A percentile compares a stretch with the other conserved stretches of the same genome.
Conservation (phyloP, 1,284 basidiomycete species). For the Austroboletus novae-zelandiae region DNA sequence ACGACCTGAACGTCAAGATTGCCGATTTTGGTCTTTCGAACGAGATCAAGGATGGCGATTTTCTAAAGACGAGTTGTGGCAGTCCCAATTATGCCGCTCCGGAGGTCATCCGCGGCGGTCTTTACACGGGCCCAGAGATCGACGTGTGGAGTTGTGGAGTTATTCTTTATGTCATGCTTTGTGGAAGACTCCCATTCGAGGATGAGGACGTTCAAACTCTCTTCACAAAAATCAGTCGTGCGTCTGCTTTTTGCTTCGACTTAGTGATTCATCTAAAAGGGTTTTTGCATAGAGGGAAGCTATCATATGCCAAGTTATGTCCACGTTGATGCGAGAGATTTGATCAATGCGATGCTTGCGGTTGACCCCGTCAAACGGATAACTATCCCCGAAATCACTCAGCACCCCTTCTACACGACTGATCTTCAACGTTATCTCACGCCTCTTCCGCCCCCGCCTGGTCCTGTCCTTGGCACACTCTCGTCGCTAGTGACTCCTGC, state of each 20-base stretch:
- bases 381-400: slow-evolving; percentile 85
- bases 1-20: slow-evolving; percentile 88
- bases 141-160: slow-evolving; percentile 98
- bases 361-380: slow-evolving; percentile 93
- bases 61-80: slow-evolving; percentile 92
- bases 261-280: neutral
- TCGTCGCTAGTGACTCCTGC: slow-evolving; percentile 66
- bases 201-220: slow-evolving; percentile 90
- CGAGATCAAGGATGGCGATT: slow-evolving; percentile 93
- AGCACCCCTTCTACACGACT: slow-evolving; percentile 84
- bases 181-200: slow-evolving; percentile 90
- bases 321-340: slow-evolving; percentile 69
- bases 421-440: slow-evolving; percentile 86
- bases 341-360: slow-evolving; percentile 85
- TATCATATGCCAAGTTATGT: slow-evolving; percentile 83
- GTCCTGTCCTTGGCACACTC: slow-evolving; percentile 70
- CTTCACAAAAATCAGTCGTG: slow-evolving; percentile 91
- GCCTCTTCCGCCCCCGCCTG: slow-evolving; percentile 79
- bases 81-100: slow-evolving; percentile 97
- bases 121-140: slow-evolving; percentile 94
- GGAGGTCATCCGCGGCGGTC: slow-evolving; percentile 89
- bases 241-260: slow-evolving; percentile 56
- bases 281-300: slow-evolving; percentile 62
- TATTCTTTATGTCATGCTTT: slow-evolving; percentile 94
- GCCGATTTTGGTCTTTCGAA: slow-evolving; percentile 95